phyloP scores from a whole-genome alignment of 306 rosid genomes.

The Fagus sylvatica region DNA sequence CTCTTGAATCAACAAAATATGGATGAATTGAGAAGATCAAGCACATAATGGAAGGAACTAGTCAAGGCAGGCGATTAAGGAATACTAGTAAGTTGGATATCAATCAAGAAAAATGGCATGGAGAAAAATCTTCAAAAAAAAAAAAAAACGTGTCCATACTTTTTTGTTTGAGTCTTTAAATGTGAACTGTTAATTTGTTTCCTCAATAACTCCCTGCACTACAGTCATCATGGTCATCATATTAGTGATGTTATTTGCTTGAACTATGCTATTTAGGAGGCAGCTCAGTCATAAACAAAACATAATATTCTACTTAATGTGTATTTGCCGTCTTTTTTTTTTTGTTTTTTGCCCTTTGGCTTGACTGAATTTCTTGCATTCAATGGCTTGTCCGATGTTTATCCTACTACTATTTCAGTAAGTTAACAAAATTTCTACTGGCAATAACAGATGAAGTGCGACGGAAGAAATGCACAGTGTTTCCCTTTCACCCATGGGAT shows the following conservation, averaged over 20 bases:
- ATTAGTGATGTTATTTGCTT: no score
- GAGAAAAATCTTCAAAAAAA: no score
- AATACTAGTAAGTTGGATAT: no score
- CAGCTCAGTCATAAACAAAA: not conserved
- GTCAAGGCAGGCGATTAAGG: no score
- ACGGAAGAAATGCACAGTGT: conserved; percentile 38
- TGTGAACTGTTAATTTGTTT: not conserved
- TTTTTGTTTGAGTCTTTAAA: no score
- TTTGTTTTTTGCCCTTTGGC: not conserved
- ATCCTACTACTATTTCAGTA: not conserved
- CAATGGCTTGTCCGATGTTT: not conserved
- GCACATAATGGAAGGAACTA: no score
- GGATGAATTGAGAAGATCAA: no score
- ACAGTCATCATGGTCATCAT: not conserved
- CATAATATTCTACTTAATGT: not conserved
- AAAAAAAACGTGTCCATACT: no score
- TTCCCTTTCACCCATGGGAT: conserved; percentile 48
- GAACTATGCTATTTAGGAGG: no score
- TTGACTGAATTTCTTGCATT: not conserved
- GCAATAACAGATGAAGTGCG: conserved; percentile 20
- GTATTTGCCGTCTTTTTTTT: not conserved
- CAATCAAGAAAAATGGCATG: no score
- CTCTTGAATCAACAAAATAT: no score
- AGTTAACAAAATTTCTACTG: conserved; percentile 11
- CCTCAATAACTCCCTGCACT: not conserved